Base-by-base conservation (phyloP, 208 protist genomes). In the Leishmania tarentolae region DNA sequence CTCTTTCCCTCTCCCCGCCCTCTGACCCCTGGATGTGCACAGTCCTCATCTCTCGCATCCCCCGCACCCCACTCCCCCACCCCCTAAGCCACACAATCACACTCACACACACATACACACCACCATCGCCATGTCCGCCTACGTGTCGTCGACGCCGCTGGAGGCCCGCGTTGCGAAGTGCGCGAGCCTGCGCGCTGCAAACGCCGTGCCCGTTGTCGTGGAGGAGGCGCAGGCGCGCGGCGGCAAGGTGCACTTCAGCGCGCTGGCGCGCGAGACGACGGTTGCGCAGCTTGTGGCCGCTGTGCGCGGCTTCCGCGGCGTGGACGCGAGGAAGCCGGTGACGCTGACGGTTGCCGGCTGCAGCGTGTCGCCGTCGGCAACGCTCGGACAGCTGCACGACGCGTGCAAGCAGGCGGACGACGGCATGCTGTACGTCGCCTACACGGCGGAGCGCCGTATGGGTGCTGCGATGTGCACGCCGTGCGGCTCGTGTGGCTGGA, bases 401-500 rank as follows among this genome's bases (percentile, higher is more conserved):
- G 63, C 71, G 59, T 87, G 79, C 83, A 81, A 75, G 83, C 73
- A 37, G 24, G 72, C 65, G 28, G 83, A 86, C 75, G 83, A 87
- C 83, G 83, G 79, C 83, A 83, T 87, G 79, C 83, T 87, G 61
- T 83, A 87, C 83, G 79, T 83, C 44, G 42, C 70, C 75, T 87
- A 83, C 83, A 37, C 79, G n/a, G 47, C 42, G 75, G 83, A 87
- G 66, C 37, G 31, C 65, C 28, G 37, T 40, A 44, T 70, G 37
- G 65, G 65, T 21, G 37, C 37, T 47, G 65, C 37, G 40, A 19
- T 70, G 31, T 47, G 50, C 15, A 53, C 50, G 50, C 50, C 50
- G 9, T 15, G 6, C 50, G 50, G 9, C 50, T 53, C 50, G 15
- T 53, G 50, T 15, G 6, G 9, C 9, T 53, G 50, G 50, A 53